Conservation (phyloP, 2,329 filamentous ascomycete genomes). For the Aureobasidium namibiae region DNA sequence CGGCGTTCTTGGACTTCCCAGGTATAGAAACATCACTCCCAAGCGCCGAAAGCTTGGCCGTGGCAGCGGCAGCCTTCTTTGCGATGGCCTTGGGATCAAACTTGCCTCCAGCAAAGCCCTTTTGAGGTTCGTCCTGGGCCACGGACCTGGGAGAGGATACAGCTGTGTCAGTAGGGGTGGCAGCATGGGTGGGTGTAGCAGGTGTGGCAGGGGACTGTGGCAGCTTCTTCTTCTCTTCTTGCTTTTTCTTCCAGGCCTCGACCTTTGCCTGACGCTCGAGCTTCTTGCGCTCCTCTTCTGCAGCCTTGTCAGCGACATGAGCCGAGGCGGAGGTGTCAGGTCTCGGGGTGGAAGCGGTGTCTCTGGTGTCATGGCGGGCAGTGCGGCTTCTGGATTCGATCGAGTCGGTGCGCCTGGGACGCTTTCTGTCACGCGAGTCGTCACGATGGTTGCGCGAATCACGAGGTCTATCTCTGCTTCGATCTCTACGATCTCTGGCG, state of each 20-base stretch:
- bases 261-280: slow-evolving; percentile 67
- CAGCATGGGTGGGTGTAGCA: slow-evolving; percentile 13
- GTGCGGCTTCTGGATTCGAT: slow-evolving; percentile 57
- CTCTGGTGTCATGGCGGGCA: slow-evolving; percentile 50
- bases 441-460: slow-evolving; percentile 68
- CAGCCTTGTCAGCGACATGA: slow-evolving; percentile 41
- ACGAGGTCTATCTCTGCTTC: slow-evolving; percentile 60
- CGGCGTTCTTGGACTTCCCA: slow-evolving; percentile 36
- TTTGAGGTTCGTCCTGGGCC: slow-evolving; percentile 38
- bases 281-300: slow-evolving; percentile 56
- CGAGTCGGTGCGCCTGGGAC: slow-evolving; percentile 59
- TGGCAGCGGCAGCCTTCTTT: slow-evolving; percentile 61
- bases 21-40: slow-evolving; percentile 48
- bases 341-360: slow-evolving; percentile 42
- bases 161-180: slow-evolving; percentile 17
- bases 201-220: slow-evolving; percentile 8
- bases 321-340: slow-evolving; percentile 17
- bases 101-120: slow-evolving; percentile 60
- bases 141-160: slow-evolving; percentile 7
- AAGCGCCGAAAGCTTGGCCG: slow-evolving; percentile 42
- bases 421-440: slow-evolving; percentile 59
- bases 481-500: slow-evolving; percentile 19
- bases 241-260: slow-evolving; percentile 88
- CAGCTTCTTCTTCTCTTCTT: slow-evolving; percentile 66
- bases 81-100: slow-evolving; percentile 81